Evolutionary conservation across 2,329 filamentous ascomycete genomes (phyloP), one percentile per base, ranked within the genome.

Genomic region (Cryphonectria parasitica): DNA sequence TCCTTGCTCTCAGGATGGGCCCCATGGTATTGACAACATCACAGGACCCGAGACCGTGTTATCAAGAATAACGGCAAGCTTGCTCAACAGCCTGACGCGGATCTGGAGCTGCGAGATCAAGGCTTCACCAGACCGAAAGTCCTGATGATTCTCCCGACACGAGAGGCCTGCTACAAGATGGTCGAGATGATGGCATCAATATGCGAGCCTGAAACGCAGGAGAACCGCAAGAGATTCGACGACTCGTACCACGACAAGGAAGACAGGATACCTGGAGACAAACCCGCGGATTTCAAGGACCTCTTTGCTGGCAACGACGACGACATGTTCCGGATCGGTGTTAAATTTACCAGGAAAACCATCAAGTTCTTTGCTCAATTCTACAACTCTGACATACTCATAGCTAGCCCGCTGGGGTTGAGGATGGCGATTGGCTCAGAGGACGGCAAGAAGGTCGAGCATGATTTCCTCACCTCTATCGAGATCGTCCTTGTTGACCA

Each of bases 301-400:
- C 86, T 98, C 0, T 99, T 99, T 77, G 91, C 91, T 72, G 96
- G 96, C 71, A 98, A 98, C 78, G 94, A 97, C 78, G 96, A 98
- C 78, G 96, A 99, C 82, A 96, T 97, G 88, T 99, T 98, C 83
- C 90, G 95, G 3, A 84, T 98, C 1, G 96, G 95, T n/a, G 82
- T 99, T 78, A 99, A 98, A 81, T 97, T 99, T 79, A 98, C 96
- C 0, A 89, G 96, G 72, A 98, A 98, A 82, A 97, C 94, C 0
- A 86, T 98, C 78, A 98, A 98, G 79, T 96, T 92, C 79, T 99
- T 97, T 82, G 88, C 95, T 0, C 92, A 94, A 73, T 99, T 99
- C 80, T 98, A 98, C 84, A 95, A 92, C 79, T 97, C 95, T 13
- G 96, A 99, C 79, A 94, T 99, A 74, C 93, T 99, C 69, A 86